Evolutionary conservation across 129 eudicot species (phyloP).

Genomic region (Erigeron canadensis): DNA sequence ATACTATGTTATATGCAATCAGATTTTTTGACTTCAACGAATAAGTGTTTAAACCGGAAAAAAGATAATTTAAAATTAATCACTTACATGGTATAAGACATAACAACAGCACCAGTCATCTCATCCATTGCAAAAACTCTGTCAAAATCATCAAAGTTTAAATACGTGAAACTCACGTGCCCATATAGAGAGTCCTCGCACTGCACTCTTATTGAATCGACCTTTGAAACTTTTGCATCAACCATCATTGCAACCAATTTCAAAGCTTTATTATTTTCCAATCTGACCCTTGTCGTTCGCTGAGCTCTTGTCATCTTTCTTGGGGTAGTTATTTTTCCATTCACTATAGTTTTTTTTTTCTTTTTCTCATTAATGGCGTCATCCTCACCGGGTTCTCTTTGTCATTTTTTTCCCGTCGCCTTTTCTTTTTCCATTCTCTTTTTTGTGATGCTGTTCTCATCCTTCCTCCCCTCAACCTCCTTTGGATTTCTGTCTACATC

Average conservation of each 20-base stretch:
- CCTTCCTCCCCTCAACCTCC: not conserved
- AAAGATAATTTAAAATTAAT: not conserved
- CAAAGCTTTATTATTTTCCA: not conserved
- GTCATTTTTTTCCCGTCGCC: not conserved
- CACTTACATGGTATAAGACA: not conserved
- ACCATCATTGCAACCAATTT: not conserved
- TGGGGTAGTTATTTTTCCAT: no score
- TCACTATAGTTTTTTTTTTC: no score
- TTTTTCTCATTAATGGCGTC: not conserved
- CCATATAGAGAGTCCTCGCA: not conserved
- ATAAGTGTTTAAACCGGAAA: not conserved
- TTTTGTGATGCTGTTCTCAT: not conserved
- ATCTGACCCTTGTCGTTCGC: not conserved
- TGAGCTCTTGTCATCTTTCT: not conserved
- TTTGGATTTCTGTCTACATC: not conserved
- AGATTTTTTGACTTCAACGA: not conserved
- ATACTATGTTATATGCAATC: not conserved
- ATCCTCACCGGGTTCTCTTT: slow-evolving; percentile 2
- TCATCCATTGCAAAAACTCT: not conserved
- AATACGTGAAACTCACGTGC: not conserved
- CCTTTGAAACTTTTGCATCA: not conserved
- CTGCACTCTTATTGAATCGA: not conserved
- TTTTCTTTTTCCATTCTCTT: not conserved
- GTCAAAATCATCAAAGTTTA: not conserved
- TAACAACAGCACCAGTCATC: not conserved